Base-by-base conservation (phyloP, 495 filamentous ascomycete species). In the Penicillium paxilli region DNA sequence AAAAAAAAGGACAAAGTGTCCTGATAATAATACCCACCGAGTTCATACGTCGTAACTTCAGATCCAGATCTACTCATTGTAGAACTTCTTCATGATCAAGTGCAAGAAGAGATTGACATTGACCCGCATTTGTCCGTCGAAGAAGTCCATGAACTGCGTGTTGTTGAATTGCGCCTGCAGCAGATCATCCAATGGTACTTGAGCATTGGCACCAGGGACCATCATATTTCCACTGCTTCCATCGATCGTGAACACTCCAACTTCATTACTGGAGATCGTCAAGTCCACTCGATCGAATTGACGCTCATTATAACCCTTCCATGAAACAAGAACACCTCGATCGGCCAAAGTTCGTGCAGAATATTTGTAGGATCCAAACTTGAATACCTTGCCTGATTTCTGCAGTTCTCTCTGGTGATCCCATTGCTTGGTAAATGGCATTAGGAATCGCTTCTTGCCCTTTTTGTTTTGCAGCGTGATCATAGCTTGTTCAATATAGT, bases 401-500 rank as follows among this genome's bases (percentile, higher is more conserved):
- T 95, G 88, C 11, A 99, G 87, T 70, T 99, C 94, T 51, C 89
- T 84, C 74, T 97, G 92, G 72, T 99, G 94, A 72, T 95, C 93
- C 83, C 96, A 99, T 67, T 99, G 94, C 60, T 96, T 96, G 26
- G 95, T 96, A 70, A 99, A 99, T 20, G 94, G 94, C 70, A 99
- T 83, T 48, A 97, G 83, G 80, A 96, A 95, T 45, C 89, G 82
- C 64, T 94, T 95, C 73, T 96, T 96, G 51, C 91, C 92, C 71
- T 96, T 96, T 74, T 96, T 96, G 70, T 88, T 94, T 71, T 98
- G 95, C 45, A 99, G 82, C n/a, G 95, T 98, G 48, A 92, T 81
- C 92, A 99, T 96, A 17, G 94, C 91, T 68, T 97, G 92, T 77
- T 99, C 94, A 62, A 99, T 96, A 67, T 97, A 98, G 71, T 98